These are phyloP conservation scores for Pelagophyceae sp. DNA, from an alignment of 352 stramenopile species.

Conservation along the genomic window DNA sequence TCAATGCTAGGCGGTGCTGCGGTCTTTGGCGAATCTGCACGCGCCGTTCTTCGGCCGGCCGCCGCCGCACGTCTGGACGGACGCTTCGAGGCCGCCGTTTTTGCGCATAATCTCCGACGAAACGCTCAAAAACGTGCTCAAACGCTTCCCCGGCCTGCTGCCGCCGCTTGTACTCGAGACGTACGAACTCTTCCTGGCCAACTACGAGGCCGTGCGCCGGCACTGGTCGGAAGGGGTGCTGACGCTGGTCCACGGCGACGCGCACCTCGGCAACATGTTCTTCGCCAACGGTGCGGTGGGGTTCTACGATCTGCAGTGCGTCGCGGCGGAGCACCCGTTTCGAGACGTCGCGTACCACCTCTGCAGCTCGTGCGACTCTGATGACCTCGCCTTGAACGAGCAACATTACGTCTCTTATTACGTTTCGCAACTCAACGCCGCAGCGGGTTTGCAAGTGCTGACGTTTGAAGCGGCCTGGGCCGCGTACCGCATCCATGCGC, in stretches of 20 bases:
- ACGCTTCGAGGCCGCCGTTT: conserved; percentile 10
- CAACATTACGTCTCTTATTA: neutral
- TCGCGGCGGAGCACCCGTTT: conserved; percentile 16
- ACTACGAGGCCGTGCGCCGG: neutral
- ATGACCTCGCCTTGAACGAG: conserved; percentile 4
- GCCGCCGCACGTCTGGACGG: conserved; percentile 4
- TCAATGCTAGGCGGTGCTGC: neutral
- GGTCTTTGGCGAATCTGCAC: neutral
- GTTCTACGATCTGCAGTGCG: conserved; percentile 19
- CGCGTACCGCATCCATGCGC: conserved; percentile 2
- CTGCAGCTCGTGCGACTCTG: neutral
- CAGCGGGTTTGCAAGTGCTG: neutral
- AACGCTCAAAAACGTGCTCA: neutral
- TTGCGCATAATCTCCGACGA: neutral
- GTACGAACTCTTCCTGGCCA: neutral
- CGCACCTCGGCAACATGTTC: conserved; percentile 13
- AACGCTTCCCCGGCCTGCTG: conserved; percentile 6
- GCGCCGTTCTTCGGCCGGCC: neutral
- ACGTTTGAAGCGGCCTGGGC: neutral
- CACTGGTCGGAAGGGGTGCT: neutral
- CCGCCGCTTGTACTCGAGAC: neutral
- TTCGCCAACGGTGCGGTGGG: neutral
- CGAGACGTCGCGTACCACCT: conserved; percentile 12
- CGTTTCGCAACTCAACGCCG: neutral
- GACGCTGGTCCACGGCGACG: conserved; percentile 1